Base-by-base conservation (phyloP, 257 asterid genomes). In the Verbena officinalis region DNA sequence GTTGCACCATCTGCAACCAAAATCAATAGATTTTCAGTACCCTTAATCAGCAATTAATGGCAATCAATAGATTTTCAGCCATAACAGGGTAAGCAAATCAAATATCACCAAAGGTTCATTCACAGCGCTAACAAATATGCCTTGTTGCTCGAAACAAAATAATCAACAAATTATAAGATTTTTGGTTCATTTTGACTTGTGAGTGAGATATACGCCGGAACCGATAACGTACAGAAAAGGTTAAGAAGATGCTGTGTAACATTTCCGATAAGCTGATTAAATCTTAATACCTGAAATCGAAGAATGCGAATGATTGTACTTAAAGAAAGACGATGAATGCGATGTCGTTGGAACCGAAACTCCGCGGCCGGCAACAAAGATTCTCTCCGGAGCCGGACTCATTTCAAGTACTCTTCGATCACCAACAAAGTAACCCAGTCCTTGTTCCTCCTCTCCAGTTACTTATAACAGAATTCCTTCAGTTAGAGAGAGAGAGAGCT, bases 1-100 rank as follows among this genome's bases (percentile, higher is more conserved):
- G 75, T 59, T 31, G 86, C 73, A 73, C 77, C 80, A 69, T 86
- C 88, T 78, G 83, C 75, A 70, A 62, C 64, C 65, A 62, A 64
- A 40, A 36, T 27, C 45, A 34, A 17, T 30, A 33, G 19, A 44
- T 12, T 21, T 52, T 6, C 5, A 2, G 2, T 8, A 14, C 66
- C 62, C 24, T 56, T 3, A 19, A 64, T 68, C 56, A 64, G 54
- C 7, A 65, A 2, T 27, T 27, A 2, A 16, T 36, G 31, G 11
- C 31, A 21, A 30, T 2, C 48, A 42, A 42, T 3, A 3, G 12
- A 42, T 13, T n/a, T n/a, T n/a, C n/a, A n/a, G n/a, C n/a, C 48
- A 14, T 42, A 16, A 42, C 16, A 42, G 9, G 17, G 51, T 4
- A 44, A 44, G 0, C 9, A n/a, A 44, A 44, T 3, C 21, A 16